Conservation (phyloP, 768 basidiomycete genomes). For the Lentinula detonsa region DNA sequence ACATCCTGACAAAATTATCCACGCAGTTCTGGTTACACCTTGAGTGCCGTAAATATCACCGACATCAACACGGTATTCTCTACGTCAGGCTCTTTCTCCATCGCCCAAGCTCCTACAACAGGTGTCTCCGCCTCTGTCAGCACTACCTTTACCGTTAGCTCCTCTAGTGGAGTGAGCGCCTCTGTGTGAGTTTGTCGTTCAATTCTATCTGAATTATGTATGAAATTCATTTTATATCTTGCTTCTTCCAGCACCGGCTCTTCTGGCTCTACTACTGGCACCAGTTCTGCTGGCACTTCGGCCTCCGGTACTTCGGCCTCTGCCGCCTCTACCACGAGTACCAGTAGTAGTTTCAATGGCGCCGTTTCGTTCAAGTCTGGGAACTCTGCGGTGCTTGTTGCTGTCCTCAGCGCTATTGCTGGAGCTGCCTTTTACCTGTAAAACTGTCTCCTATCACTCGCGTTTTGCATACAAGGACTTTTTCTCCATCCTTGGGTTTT, state of each 20-base stretch:
- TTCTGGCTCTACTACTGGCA: background rate
- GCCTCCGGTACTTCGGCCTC: background rate
- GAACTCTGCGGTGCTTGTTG: background rate
- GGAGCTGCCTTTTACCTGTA: background rate
- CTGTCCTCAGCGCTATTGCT: background rate
- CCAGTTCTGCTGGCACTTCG: background rate
- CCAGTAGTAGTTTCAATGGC: background rate
- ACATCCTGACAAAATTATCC: background rate
- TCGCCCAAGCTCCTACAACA: constrained; percentile 1
- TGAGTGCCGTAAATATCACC: background rate
- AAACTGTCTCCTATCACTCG: background rate
- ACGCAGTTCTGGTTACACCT: background rate
- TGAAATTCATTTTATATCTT: background rate
- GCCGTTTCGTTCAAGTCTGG: background rate
- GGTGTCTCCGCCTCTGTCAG: background rate
- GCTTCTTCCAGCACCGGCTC: background rate
- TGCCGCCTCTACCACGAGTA: background rate
- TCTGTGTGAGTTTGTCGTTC: background rate
- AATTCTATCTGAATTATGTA: background rate
- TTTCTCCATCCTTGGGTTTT: too few relatives aligned
- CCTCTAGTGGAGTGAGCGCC: background rate
- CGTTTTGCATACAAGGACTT: background rate
- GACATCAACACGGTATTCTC: background rate
- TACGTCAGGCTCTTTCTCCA: background rate
- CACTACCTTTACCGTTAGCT: background rate